These are phyloP conservation scores for Leccinum ochraceum DNA, from an alignment of 768 basidiomycete genomes.

Conservation along the genomic window DNA sequence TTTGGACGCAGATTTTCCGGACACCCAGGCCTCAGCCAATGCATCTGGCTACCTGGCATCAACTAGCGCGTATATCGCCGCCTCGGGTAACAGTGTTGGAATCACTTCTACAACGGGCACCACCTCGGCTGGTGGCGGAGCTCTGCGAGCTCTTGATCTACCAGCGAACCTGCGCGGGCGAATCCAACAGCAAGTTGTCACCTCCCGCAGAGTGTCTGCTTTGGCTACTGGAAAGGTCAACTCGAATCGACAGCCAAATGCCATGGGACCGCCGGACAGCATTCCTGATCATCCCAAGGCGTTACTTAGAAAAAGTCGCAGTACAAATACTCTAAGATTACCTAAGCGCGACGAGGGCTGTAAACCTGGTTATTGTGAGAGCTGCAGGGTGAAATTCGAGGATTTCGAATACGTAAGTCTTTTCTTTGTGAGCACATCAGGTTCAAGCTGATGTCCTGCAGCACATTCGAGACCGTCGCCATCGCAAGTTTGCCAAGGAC, in stretches of 20 bases:
- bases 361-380: constrained; percentile 98
- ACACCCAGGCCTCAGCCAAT: constrained; percentile 53
- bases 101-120: constrained; percentile 92
- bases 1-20: constrained; percentile 39
- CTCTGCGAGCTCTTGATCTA: constrained; percentile 48
- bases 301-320: constrained; percentile 70
- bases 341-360: constrained; percentile 81
- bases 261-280: constrained; percentile 70
- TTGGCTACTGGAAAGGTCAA: constrained; percentile 29
- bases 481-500: constrained; percentile 80
- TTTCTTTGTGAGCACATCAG: not conserved
- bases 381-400: constrained; percentile 87
- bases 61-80: constrained; percentile 70
- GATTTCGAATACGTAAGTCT: constrained; percentile 74
- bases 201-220: constrained; percentile 54
- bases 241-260: constrained; percentile 30
- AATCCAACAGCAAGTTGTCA: constrained; percentile 65
- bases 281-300: constrained; percentile 54
- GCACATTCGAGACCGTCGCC: constrained; percentile 74
- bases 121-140: constrained; percentile 59
- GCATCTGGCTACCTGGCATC: constrained; percentile 74
- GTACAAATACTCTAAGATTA: constrained; percentile 74
- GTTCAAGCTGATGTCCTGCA: constrained; percentile 32
- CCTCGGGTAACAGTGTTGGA: constrained; percentile 93
- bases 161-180: constrained; percentile 55